phyloP scores from a whole-genome alignment of 1,139 yeast genomes.

The Suhomyces maxii region DNA sequence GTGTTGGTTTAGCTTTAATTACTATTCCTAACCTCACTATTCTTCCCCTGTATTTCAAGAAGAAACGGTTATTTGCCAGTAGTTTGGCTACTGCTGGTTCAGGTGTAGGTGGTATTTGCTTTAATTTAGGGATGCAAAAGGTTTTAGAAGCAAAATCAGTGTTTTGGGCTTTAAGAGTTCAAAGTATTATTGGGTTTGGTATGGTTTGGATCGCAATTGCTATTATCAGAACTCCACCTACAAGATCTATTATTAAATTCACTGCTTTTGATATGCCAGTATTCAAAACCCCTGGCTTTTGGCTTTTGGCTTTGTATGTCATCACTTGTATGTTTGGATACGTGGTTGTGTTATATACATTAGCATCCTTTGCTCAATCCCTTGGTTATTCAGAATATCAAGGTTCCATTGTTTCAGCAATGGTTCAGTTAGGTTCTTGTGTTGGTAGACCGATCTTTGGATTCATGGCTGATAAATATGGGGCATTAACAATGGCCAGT shows the following conservation, averaged over 20 bases:
- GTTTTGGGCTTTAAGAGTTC: constrained; percentile 46
- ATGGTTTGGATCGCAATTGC: constrained; percentile 24
- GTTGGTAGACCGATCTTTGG: constrained; percentile 49
- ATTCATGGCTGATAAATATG: constrained; percentile 43
- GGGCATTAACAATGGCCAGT: constrained; percentile 43
- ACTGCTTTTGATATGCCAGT: constrained; percentile 24
- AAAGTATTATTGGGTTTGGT: constrained; percentile 30
- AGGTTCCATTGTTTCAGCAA: constrained; percentile 54
- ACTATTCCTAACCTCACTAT: constrained; percentile 46
- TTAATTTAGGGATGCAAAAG: constrained; percentile 32
- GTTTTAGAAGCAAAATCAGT: constrained; percentile 23
- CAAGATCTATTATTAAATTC: constrained; percentile 21
- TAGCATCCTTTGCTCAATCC: constrained; percentile 30
- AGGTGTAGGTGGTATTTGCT: constrained; percentile 59
- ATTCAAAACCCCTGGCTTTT: constrained; percentile 29
- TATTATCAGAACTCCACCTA: constrained; percentile 26
- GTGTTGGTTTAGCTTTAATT: constrained; percentile 49
- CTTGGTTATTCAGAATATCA: constrained; percentile 29
- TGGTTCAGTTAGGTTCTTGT: constrained; percentile 43
- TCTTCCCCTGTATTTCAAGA: constrained; percentile 61
- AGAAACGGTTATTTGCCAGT: constrained; percentile 54
- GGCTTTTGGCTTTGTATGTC: constrained; percentile 26
- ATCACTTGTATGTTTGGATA: constrained; percentile 40
- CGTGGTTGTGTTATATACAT: constrained; percentile 39
- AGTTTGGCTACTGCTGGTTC: constrained; percentile 63